Base-by-base conservation (phyloP, 805 yeast species). In the Aciculoconidium aculeatum region DNA sequence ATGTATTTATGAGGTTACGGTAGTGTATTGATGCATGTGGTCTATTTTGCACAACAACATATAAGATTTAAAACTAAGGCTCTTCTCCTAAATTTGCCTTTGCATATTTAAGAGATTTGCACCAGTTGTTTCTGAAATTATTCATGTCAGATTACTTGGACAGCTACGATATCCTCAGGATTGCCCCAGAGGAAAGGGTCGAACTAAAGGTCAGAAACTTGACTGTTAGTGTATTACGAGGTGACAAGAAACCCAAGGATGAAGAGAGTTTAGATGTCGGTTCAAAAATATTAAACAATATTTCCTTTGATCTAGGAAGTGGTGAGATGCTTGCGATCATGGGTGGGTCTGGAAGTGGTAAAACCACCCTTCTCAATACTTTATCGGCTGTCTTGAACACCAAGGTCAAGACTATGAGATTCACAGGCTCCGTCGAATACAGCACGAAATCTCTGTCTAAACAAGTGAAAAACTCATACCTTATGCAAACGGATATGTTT, bases 291-390 rank as follows among this genome's bases (percentile, higher is more conserved):
- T 31, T 50, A 14, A 41, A 49, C 19, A 29, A 39, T 13, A 39
- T 50, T 4, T 42, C 51, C 7, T 45, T 50, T 16, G 51, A 44
- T 11, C 31, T 47, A 13, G 39, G 37, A 5, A 26, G 30, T 7
- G 37, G 45, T 19, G 38, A 46, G 15, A 35, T 50, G 41, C 31
- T 50, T 41, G 55, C 55, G 12, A 49, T 50, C 14, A 49, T 50
- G 52, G 55, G 55, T 2, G 54, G 55, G 3, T 47, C 53, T 2
- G 55, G 55, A 3, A 38, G 50, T 10, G 55, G 55, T 2, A 50
- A 50, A 21, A 50, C 55, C 16, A 50, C 55, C 2, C 32, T 50
- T 3, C 41, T 50, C 15, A 50, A 50, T 21, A 51, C 48, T 8
- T 32, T 50, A 21, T 51, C 54, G 6, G 42, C 45, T 23, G 28